Conservation (phyloP, 140 eudicot species). For the Senecio squalidus region DNA sequence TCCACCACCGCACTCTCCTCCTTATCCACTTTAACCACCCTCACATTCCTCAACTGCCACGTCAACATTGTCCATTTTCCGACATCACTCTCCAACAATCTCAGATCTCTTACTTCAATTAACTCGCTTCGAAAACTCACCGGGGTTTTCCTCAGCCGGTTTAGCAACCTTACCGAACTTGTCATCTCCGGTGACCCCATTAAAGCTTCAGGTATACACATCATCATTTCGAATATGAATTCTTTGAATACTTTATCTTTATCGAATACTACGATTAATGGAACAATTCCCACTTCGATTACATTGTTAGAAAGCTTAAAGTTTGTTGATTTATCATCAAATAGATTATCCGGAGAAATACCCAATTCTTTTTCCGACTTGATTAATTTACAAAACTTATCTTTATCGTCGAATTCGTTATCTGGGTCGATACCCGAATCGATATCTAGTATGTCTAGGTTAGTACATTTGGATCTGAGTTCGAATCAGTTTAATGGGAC, state of each 20-base stretch:
- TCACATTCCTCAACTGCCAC: conserved; percentile 54
- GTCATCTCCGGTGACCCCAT: conserved; percentile 36
- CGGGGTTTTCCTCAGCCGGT: conserved; percentile 63
- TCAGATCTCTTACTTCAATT: conserved; percentile 55
- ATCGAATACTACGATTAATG: conserved; percentile 53
- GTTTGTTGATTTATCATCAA: conserved; percentile 51
- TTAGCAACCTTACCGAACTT: conserved; percentile 48
- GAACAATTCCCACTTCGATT: conserved; percentile 59
- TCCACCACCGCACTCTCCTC: conserved; percentile 68
- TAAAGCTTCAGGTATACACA: conserved; percentile 55
- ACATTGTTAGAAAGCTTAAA: conserved; percentile 45
- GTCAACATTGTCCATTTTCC: conserved; percentile 53
- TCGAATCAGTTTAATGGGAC: conserved; percentile 68
- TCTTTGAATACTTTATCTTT: conserved; percentile 42
- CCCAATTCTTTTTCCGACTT: conserved; percentile 67
- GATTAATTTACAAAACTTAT: conserved; percentile 36
- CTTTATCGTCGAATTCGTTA: conserved; percentile 55
- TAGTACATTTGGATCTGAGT: conserved; percentile 68
- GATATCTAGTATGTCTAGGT: conserved; percentile 34
- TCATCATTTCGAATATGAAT: conserved; percentile 41
- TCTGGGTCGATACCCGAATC: conserved; percentile 71
- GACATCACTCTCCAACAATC: conserved; percentile 49
- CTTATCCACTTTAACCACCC: conserved; percentile 64
- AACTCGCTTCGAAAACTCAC: conserved; percentile 55
- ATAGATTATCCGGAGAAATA: conserved; percentile 49